Evolutionary conservation across 148 eudicot genomes (phyloP).

Genomic region (Rhododendron vialii): DNA sequence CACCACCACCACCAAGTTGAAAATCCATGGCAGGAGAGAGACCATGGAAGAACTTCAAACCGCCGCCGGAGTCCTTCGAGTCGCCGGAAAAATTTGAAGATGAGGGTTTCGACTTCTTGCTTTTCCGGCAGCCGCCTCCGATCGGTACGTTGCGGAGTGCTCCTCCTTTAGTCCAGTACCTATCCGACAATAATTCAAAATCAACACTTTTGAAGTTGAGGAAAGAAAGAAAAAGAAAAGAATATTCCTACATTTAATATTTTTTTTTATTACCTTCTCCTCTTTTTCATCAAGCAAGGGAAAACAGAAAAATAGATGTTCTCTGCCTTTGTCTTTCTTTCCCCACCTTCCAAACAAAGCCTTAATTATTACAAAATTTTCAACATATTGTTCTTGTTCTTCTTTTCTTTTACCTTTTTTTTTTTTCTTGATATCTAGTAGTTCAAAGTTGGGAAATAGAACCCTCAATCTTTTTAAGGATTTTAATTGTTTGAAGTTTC

Average conservation of each 20-base stretch:
- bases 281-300: neutral
- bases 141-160: slow-evolving; percentile 85
- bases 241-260: too few relatives aligned
- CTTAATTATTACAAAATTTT: too few relatives aligned
- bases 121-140: slow-evolving; percentile 80
- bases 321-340: neutral
- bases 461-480: neutral
- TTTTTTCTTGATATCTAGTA: neutral
- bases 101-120: slow-evolving; percentile 44
- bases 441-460: neutral
- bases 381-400: neutral
- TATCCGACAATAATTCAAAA: neutral
- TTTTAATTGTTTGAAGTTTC: neutral
- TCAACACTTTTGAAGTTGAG: neutral
- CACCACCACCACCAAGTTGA: slow-evolving; percentile 33
- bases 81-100: slow-evolving; percentile 17
- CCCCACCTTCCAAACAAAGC: neutral
- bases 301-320: too few relatives aligned
- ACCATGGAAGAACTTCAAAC: slow-evolving; percentile 46
- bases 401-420: too few relatives aligned
- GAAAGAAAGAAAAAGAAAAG: neutral
- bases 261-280: too few relatives aligned
- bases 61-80: slow-evolving; percentile 19
- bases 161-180: slow-evolving; percentile 91
- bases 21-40: slow-evolving; percentile 57